Percentiles rank a stretch among this genome's conserved stretches.
Conservation (phyloP, 2,329 filamentous ascomycete genomes). For the Aspergillus vadensis region DNA sequence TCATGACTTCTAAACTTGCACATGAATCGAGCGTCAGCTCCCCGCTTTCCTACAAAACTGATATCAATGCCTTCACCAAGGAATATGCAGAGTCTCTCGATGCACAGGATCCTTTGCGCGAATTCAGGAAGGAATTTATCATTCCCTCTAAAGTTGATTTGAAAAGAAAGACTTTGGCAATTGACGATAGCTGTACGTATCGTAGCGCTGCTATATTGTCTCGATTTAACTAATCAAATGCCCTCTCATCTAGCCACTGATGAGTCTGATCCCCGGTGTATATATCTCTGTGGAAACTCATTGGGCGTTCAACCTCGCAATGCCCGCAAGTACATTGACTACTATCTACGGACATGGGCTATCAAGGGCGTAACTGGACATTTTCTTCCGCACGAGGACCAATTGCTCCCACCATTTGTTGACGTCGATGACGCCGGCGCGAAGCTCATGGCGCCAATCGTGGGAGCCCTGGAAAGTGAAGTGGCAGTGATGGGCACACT, state of each 20-base stretch:
- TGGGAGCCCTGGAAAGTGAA: constrained; percentile 72
- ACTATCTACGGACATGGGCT: constrained; percentile 80
- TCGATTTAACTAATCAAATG: constrained; percentile 5
- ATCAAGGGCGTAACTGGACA: constrained; percentile 83
- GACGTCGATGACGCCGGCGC: constrained; percentile 76
- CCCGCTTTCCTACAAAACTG: constrained; percentile 34
- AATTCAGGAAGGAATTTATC: constrained; percentile 70
- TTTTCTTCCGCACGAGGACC: constrained; percentile 69
- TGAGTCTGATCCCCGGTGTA: constrained; percentile 53
- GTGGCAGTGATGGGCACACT: constrained; percentile 87
- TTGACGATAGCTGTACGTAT: constrained; percentile 28
- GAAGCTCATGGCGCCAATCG: constrained; percentile 68
- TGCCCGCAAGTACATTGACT: constrained; percentile 65
- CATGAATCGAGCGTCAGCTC: constrained; percentile 30
- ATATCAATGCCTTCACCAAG: constrained; percentile 37
- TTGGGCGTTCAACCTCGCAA: constrained; percentile 78
- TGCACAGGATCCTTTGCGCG: constrained; percentile 59
- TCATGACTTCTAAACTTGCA: constrained; percentile 34
- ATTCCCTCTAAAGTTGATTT: constrained; percentile 75
- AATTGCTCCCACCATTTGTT: constrained; percentile 71
- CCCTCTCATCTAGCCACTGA: constrained; percentile 21
- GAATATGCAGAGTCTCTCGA: constrained; percentile 57
- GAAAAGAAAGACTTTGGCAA: constrained; percentile 60
- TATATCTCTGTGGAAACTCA: constrained; percentile 90
- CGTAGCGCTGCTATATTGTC: neutral